Percentiles rank a stretch among this genome's conserved stretches.
Conservation (phyloP, 495 filamentous ascomycete species). For the Annulohypoxylon maeteangense region DNA sequence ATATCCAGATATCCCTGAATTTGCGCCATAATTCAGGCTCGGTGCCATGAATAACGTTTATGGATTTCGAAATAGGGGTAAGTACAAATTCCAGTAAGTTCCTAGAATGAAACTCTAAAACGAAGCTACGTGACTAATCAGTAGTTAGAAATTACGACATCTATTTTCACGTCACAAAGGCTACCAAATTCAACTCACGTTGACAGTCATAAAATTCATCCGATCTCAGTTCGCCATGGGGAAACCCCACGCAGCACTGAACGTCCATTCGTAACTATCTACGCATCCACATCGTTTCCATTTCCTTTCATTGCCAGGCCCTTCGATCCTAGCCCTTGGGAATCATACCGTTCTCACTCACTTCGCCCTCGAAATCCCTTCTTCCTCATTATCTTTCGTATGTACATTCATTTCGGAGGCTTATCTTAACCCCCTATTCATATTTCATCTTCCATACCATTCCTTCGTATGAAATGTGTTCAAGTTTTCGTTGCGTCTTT, state of each 20-base stretch:
- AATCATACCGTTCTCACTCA: conserved; percentile 8
- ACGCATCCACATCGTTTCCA: conserved; percentile 9
- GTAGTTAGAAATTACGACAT: neutral
- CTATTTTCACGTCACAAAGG: neutral
- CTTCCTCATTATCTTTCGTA: conserved; percentile 36
- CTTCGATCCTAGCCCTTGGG: neutral
- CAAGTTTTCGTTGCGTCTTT: conserved; percentile 23
- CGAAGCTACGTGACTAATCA: neutral
- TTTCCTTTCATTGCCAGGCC: conserved; percentile 6
- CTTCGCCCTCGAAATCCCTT: neutral
- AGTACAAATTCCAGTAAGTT: neutral
- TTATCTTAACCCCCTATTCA: conserved; percentile 15
- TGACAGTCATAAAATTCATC: neutral
- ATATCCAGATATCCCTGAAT: no score
- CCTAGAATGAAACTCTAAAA: neutral
- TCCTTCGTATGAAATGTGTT: conserved; percentile 16
- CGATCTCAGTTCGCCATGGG: neutral
- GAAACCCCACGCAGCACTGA: conserved; percentile 12
- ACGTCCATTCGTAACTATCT: conserved; percentile 28
- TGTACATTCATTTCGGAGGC: conserved; percentile 31
- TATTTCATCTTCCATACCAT: conserved; percentile 26
- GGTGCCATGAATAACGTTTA: no score
- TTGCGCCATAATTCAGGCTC: no score
- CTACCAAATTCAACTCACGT: neutral
- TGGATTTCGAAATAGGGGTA: neutral